Percentiles rank a stretch among this genome's conserved stretches.
phyloP scores from a whole-genome alignment of 176 grass and related monocot genomes.

The Oryza glaberrima region DNA sequence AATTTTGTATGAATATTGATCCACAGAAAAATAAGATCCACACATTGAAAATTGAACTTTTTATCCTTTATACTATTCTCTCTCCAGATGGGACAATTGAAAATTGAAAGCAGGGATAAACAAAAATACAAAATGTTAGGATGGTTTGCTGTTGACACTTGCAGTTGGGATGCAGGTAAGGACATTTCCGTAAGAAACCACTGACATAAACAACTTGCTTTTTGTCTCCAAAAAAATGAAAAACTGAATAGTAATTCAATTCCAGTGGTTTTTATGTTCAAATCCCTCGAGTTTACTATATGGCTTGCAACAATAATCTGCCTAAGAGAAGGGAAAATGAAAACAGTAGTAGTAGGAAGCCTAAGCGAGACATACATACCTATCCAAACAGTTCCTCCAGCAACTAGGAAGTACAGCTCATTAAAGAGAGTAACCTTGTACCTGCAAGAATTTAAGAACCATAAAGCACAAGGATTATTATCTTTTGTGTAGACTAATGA shows the following conservation, averaged over 20 bases:
- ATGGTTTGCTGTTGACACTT: background rate
- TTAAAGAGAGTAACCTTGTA: conserved; percentile 98
- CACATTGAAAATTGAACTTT: background rate
- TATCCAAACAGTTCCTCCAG: conserved; percentile 96
- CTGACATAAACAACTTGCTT: background rate
- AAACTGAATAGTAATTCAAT: background rate
- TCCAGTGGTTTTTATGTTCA: background rate
- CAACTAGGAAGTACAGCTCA: conserved; percentile 93
- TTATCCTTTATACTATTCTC: background rate
- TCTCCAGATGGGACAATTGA: background rate
- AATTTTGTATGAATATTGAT: background rate
- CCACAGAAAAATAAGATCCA: background rate
- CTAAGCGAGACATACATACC: conserved; percentile 56
- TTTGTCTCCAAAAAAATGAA: background rate
- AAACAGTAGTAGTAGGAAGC: background rate
- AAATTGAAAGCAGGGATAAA: background rate
- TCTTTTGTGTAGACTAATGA: conserved; percentile 15
- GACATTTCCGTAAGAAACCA: background rate
- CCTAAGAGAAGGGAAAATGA: background rate
- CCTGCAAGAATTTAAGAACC: conserved; percentile 66
- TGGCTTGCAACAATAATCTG: background rate
- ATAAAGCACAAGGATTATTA: conserved; percentile 10
- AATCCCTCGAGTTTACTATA: background rate
- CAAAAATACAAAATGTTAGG: background rate
- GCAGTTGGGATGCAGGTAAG: background rate